Evolutionary conservation across 495 filamentous ascomycete species (phyloP), one percentile per base, ranked within the genome.

Genomic region (Aspergillus biplanus): DNA sequence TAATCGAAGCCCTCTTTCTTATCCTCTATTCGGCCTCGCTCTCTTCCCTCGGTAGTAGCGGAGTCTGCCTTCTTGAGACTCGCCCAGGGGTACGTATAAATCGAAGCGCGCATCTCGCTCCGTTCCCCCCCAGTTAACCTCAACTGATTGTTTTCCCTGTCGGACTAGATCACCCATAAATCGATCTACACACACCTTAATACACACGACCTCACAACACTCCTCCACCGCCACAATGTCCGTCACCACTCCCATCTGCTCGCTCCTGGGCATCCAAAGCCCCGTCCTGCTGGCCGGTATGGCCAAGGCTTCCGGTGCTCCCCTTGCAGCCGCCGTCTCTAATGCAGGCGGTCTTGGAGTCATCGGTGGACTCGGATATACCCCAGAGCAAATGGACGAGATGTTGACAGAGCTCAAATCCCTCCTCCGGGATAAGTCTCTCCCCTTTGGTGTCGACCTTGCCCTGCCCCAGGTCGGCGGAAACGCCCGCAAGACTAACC

Each of bases 271-370:
- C 27, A 92, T 96, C 79, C 75, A 87, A 48, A 90, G 95, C 78
- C 92, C 92, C 56, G 88, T 97, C 77, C 73, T 96, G 58, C 88
- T 96, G 44, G 92, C 92, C 42, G 92, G 92, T 63, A 97, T 97
- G 92, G 92, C 92, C 6, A 86, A 89, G 65, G 90, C 89, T 18
- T 92, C 89, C 7, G 86, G 87, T 65, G 91, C 88, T 0, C 80
- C 81, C 16, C 87, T 97, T 47, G 92, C 92, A 12, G 91, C 92
- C 4, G 92, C 92, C 21, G 92, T 97, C 52, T 91, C 87, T 74
- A 95, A 97, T 73, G 90, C 91, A 9, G 92, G 92, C 70, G 92
- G 92, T 9, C 85, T 97, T 12, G 92, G 92, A 66, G 88, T 88
- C 34, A 87, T 97, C 63, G 92, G 92, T 56, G 92, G 92, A 31